Conservation (phyloP, 495 filamentous ascomycete genomes). For the Aspergillus kassunensis region DNA sequence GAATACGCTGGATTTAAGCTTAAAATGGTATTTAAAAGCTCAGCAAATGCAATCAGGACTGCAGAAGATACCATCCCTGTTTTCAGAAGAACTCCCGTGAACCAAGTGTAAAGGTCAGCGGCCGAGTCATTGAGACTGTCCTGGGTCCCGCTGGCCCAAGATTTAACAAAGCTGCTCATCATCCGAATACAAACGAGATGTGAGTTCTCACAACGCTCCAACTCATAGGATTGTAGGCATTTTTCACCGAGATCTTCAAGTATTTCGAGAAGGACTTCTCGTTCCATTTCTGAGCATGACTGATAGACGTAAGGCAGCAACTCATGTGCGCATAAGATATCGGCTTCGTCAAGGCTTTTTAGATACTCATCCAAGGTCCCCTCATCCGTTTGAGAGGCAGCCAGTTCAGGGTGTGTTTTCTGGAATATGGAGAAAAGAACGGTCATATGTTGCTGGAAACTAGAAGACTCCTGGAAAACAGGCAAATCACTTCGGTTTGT, state of each 20-base stretch:
- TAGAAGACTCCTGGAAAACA: slow-evolving; percentile 26
- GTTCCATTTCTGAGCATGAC: slow-evolving; percentile 26
- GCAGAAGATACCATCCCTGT: slow-evolving; percentile 61
- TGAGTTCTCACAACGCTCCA: slow-evolving; percentile 74
- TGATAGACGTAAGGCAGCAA: slow-evolving; percentile 46
- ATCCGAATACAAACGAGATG: slow-evolving; percentile 65
- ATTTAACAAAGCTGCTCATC: slow-evolving; percentile 57
- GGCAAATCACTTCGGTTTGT: slow-evolving; percentile 28
- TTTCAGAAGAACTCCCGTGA: slow-evolving; percentile 60
- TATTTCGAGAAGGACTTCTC: slow-evolving; percentile 38
- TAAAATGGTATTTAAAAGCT: slow-evolving; percentile 64
- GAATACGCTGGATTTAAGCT: slow-evolving; percentile 61
- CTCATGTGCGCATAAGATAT: slow-evolving; percentile 53
- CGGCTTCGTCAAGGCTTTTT: slow-evolving; percentile 51
- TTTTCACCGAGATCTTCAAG: slow-evolving; percentile 53
- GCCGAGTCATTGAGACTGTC: slow-evolving; percentile 58
- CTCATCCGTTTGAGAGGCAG: slow-evolving; percentile 30
- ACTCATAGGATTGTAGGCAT: slow-evolving; percentile 59
- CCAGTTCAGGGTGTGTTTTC: slow-evolving; percentile 25
- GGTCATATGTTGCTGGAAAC: slow-evolving; percentile 37
- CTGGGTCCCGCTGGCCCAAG: slow-evolving; percentile 56
- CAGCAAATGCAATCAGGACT: slow-evolving; percentile 61
- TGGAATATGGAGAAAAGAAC: slow-evolving; percentile 33
- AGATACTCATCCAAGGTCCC: slow-evolving; percentile 55
- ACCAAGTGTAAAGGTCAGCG: slow-evolving; percentile 75